Conservation (phyloP, 2,329 filamentous ascomycete species). For the Harringtonia lauricola region DNA sequence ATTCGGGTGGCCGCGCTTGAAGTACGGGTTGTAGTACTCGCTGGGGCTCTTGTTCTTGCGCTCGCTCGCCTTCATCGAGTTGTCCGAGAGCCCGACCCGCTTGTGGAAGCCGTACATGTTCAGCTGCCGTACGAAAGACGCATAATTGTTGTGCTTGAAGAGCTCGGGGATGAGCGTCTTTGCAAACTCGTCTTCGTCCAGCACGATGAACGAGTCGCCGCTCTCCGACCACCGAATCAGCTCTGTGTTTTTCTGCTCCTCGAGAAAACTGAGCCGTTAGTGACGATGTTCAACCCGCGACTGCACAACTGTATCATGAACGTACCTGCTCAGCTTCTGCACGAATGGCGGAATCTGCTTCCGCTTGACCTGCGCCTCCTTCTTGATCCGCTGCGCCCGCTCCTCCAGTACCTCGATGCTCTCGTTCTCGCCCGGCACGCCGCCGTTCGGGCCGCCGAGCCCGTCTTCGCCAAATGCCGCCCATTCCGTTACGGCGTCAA, state of each 20-base stretch:
- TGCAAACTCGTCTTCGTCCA: slow-evolving; percentile 97
- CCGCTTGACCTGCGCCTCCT: slow-evolving; percentile 77
- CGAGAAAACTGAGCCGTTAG: slow-evolving; percentile 61
- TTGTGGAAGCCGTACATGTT: slow-evolving; percentile 99
- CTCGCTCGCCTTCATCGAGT: slow-evolving; percentile 95
- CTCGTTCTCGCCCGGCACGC: slow-evolving; percentile 43
- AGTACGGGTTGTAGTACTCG: slow-evolving; percentile 96
- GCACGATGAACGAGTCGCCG: slow-evolving; percentile 89
- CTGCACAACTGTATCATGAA: too few species aligned
- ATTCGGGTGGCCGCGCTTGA: slow-evolving; percentile 85
- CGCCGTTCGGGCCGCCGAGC: slow-evolving; percentile 2
- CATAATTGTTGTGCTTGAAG: slow-evolving; percentile 99
- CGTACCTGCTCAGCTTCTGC: slow-evolving; percentile 97
- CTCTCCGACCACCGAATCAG: slow-evolving; percentile 95
- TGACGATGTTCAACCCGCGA: not conserved
- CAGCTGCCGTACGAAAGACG: slow-evolving; percentile 86
- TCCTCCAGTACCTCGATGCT: slow-evolving; percentile 71
- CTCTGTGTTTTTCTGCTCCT: slow-evolving; percentile 85
- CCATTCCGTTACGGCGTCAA: slow-evolving; percentile 31
- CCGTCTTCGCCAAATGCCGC: slow-evolving; percentile 31
- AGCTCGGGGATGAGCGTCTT: slow-evolving; percentile 94
- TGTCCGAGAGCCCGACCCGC: slow-evolving; percentile 83
- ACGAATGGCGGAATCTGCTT: slow-evolving; percentile 98
- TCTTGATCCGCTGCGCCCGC: slow-evolving; percentile 69
- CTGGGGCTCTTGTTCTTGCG: slow-evolving; percentile 95